Evolutionary conservation across 106 monocot species (phyloP), one percentile per base, ranked within the genome.

Genomic region (Platanthera guangdongensis): DNA sequence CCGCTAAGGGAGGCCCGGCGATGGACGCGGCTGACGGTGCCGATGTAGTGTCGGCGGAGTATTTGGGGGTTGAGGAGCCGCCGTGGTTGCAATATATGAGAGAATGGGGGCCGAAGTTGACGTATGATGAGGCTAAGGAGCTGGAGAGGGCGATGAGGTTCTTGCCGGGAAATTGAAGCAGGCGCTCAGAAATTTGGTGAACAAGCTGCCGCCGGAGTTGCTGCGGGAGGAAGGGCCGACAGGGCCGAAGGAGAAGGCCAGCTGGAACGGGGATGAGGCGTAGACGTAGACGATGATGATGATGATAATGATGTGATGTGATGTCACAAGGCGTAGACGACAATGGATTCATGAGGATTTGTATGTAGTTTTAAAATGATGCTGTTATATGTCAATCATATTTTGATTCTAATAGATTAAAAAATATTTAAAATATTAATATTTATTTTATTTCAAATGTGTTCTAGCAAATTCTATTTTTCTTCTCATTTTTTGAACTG

Each of bases 101-200:
- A 67, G 83, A 79, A 65, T 96, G 95, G 93, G 95, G 95, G 9
- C 93, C 95, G 32, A 93, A 81, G 81, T 65, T 85, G 9, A 79
- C 50, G 5, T 96, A 91, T 49, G 74, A 86, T 54, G 77, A 82
- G 10, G 87, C 19, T 0, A 73, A 83, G 9, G 88, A 91, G 84
- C 49, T 96, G 51, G 68, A 80, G 52, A 79, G 59, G n/a, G 86
- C 81, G 69, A 76, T 59, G 52, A 87, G 55, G 74, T 18, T 82
- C 0, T 60, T 96, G 76, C 95, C 93, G 6, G 74, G 82, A 78
- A 76, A 79, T 8, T 89, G 71, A 82, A 71, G 83, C 49, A 21
- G 16, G 82, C 9, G 48, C 16, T 91, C 74, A 79, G 81, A 86
- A 83, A 82, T 47, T 25, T 88, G 51, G 77, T 96, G 46, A 55